Conservation (phyloP, 1,139 yeast genomes). For the Wickerhamiella infanticola region DNA sequence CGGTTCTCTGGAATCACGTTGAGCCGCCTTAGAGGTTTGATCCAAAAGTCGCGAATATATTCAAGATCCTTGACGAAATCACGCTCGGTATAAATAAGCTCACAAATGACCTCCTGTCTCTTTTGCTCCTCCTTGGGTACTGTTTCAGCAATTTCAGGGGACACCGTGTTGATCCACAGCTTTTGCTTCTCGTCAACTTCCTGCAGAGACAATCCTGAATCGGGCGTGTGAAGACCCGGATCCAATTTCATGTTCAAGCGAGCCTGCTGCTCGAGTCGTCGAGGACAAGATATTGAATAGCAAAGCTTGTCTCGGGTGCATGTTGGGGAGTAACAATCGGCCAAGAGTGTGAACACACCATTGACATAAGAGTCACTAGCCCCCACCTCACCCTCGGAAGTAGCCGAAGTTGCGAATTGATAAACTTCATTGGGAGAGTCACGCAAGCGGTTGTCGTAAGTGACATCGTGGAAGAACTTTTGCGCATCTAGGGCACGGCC, state of each 20-base stretch:
- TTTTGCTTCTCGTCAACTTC: slow-evolving; percentile 73
- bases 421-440: slow-evolving; percentile 82
- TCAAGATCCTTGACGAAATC: slow-evolving; percentile 92
- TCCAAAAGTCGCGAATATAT: slow-evolving; percentile 85
- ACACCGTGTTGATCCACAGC: slow-evolving; percentile 88
- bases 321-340: slow-evolving; percentile 94
- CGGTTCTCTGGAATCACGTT: slow-evolving; percentile 77
- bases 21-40: slow-evolving; percentile 73
- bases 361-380: slow-evolving; percentile 35
- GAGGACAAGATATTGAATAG: slow-evolving; percentile 94
- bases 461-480: slow-evolving; percentile 85
- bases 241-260: slow-evolving; percentile 77
- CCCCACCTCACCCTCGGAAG: slow-evolving; percentile 3
- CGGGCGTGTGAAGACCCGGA: slow-evolving; percentile 68
- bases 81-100: slow-evolving; percentile 83
- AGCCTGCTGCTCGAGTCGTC: slow-evolving; percentile 91
- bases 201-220: slow-evolving; percentile 59
- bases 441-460: slow-evolving; percentile 82
- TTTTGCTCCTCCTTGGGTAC: slow-evolving; percentile 77
- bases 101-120: slow-evolving; percentile 91
- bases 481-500: slow-evolving; percentile 94
- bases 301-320: slow-evolving; percentile 80
- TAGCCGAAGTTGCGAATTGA: slow-evolving; percentile 33
- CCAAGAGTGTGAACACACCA: slow-evolving; percentile 83
- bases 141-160: slow-evolving; percentile 60